A percentile compares a stretch with the other conserved stretches of the same genome.
These are phyloP conservation scores for Eimeria sp. DNA, from an alignment of 169 alveolate species.

Conservation along the genomic window DNA sequence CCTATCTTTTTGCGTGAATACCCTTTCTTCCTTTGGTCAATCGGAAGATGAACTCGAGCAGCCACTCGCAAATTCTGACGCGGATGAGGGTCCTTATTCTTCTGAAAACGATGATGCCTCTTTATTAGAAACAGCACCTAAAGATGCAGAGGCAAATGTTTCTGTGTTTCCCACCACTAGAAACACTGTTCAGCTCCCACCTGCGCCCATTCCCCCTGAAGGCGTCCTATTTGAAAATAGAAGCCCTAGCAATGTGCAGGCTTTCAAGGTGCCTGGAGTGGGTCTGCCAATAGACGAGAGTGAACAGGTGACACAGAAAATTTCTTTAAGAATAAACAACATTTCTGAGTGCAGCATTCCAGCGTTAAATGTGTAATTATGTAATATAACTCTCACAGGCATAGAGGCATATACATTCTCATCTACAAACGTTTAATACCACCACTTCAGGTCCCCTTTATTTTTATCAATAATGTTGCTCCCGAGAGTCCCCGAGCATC, in stretches of 20 bases:
- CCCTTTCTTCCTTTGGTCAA: background rate
- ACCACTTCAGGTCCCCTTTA: slow-evolving; percentile 47
- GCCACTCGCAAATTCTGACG: background rate
- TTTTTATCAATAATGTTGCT: slow-evolving; percentile 69
- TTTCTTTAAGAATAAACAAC: background rate
- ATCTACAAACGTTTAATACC: background rate
- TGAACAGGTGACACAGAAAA: slow-evolving; percentile 22
- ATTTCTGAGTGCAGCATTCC: too few species aligned
- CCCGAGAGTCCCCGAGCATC: slow-evolving; percentile 31
- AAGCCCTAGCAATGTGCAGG: slow-evolving; percentile 43
- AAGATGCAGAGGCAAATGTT: background rate
- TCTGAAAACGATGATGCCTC: background rate
- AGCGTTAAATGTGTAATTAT: too few species aligned
- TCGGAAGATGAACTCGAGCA: background rate
- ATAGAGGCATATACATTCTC: too few species aligned
- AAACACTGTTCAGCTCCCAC: background rate
- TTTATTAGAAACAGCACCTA: background rate
- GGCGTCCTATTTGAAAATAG: slow-evolving; percentile 63
- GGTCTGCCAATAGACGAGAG: slow-evolving; percentile 60
- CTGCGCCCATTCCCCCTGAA: slow-evolving; percentile 54
- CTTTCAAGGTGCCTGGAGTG: slow-evolving; percentile 75
- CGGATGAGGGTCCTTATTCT: background rate
- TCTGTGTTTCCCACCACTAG: slow-evolving; percentile 31
- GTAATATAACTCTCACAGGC: too few species aligned
- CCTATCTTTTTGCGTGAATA: too few species aligned